These are phyloP conservation scores for Dioszegia crocea DNA, from an alignment of 768 basidiomycete species.

Conservation along the genomic window DNA sequence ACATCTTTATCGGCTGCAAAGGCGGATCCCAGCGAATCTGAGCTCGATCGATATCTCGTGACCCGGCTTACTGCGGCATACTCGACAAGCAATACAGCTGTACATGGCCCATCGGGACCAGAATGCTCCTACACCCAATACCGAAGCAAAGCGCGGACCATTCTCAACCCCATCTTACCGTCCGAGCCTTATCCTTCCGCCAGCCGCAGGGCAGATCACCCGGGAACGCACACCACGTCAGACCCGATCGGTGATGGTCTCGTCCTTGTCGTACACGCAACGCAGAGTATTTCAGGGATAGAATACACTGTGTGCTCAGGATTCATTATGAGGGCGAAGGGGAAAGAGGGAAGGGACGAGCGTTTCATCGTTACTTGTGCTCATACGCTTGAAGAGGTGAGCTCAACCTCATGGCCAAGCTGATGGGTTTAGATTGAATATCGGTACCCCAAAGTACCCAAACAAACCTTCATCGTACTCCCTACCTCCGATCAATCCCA, in stretches of 20 bases:
- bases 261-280: constrained; percentile 4
- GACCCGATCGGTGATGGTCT: constrained; percentile 3
- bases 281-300: not conserved
- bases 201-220: not conserved
- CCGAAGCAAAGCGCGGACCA: not conserved
- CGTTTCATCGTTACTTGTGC: constrained; percentile 18
- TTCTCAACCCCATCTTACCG: constrained; percentile 1
- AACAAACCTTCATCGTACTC: constrained; percentile 12
- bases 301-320: constrained; percentile 5
- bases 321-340: constrained; percentile 4
- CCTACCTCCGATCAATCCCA: not conserved
- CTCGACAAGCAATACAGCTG: not conserved
- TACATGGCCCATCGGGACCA: not conserved
- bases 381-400: constrained; percentile 20
- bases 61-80: not conserved
- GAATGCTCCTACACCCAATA: constrained; percentile 5
- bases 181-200: not conserved
- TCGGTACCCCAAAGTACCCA: not conserved
- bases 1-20: no score
- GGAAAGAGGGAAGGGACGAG: not conserved
- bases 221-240: no score
- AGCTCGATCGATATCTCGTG: not conserved
- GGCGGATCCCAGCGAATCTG: no score
- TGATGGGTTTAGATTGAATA: constrained; percentile 5
- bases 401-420: not conserved